Percentiles rank a stretch among this genome's conserved stretches.
Evolutionary conservation across 257 asterid genomes (phyloP).

Genomic region (Verbascum thapsus): DNA sequence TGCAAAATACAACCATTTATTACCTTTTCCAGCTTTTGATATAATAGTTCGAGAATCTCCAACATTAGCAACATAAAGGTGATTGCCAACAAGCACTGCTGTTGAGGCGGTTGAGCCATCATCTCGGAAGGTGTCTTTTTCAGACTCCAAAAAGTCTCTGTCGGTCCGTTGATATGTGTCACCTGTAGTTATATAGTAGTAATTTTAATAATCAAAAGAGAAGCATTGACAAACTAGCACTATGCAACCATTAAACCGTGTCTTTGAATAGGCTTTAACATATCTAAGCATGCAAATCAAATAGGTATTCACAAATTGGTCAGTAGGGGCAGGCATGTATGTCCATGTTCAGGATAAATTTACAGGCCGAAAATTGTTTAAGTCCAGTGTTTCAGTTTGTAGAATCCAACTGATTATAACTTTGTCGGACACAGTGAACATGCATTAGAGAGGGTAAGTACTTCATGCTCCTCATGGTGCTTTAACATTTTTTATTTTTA

Average conservation of each 20-base stretch:
- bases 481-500: neutral
- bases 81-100: conserved; percentile 85
- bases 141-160: conserved; percentile 80
- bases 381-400: neutral
- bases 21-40: conserved; percentile 95
- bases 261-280: conserved; percentile 15
- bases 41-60: conserved; percentile 97
- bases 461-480: conserved; percentile 13
- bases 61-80: conserved; percentile 95
- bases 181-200: conserved; percentile 51
- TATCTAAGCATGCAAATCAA: conserved; percentile 15
- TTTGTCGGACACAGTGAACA: neutral
- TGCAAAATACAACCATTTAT: conserved; percentile 6
- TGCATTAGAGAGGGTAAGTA: conserved; percentile 4
- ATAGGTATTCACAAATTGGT: conserved; percentile 13
- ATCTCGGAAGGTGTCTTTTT: conserved; percentile 87
- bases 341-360: neutral
- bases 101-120: conserved; percentile 98
- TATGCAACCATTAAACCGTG: conserved; percentile 12
- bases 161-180: conserved; percentile 90
- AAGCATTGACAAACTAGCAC: neutral
- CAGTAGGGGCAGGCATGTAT: conserved; percentile 4
- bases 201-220: conserved; percentile 13
- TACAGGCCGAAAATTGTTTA: neutral
- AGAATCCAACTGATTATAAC: conserved; percentile 14